phyloP scores from a whole-genome alignment of 1,284 basidiomycete species.

The Irpex lacteus region DNA sequence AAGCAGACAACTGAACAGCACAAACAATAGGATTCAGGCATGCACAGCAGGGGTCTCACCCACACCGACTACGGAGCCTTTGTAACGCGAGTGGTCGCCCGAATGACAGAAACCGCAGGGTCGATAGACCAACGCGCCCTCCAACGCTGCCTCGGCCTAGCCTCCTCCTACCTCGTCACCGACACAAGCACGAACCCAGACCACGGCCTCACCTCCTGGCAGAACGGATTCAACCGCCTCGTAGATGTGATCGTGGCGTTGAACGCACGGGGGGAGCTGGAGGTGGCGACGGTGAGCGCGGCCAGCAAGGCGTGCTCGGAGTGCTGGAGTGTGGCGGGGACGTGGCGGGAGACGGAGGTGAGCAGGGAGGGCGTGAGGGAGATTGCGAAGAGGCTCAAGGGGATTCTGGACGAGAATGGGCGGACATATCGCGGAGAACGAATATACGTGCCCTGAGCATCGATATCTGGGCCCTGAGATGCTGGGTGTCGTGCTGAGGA shows the following conservation, averaged over 20 bases:
- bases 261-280: constrained; percentile 59
- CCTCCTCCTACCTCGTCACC: constrained; percentile 73
- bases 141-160: constrained; percentile 60
- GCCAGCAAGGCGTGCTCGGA: constrained; percentile 78
- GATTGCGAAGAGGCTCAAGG: constrained; percentile 60
- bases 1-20: no score
- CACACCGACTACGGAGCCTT: constrained; percentile 58
- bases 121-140: constrained; percentile 61
- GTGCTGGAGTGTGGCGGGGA: constrained; percentile 71
- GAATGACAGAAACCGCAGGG: constrained; percentile 43
- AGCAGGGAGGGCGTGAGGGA: constrained; percentile 56
- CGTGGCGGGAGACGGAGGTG: constrained; percentile 63
- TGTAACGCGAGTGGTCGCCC: constrained; percentile 52
- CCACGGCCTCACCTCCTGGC: constrained; percentile 58
- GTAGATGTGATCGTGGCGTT: constrained; percentile 70
- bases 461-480: not conserved
- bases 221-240: constrained; percentile 59
- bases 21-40: not conserved
- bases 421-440: constrained; percentile 62
- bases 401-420: constrained; percentile 62
- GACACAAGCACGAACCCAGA: constrained; percentile 65
- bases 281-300: constrained; percentile 67
- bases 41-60: constrained; percentile 12
- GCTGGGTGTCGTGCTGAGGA: not conserved
- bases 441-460: constrained; percentile 55